phyloP scores from a whole-genome alignment of 345 rosid species.

The Schrenkiella parvula region DNA sequence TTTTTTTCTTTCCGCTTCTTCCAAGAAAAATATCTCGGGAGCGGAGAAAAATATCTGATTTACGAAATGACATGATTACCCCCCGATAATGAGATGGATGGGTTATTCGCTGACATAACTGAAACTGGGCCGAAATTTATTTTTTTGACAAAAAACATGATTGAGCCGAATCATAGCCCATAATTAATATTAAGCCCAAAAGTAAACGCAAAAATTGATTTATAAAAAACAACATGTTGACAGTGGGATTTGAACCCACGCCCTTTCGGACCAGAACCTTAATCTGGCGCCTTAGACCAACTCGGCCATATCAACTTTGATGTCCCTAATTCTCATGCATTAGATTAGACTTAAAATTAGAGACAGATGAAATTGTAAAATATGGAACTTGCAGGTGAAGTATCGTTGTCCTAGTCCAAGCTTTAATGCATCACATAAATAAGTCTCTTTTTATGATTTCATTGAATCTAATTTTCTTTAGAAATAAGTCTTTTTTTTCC shows the following conservation, averaged over 20 bases:
- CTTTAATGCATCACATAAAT: no score
- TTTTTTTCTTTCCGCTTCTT: background rate
- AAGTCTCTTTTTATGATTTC: no score
- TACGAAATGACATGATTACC: background rate
- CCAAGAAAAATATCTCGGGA: constrained; percentile 13
- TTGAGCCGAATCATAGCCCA: background rate
- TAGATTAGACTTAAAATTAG: no score
- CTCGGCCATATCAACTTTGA: constrained; percentile 86
- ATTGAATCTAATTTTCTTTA: no score
- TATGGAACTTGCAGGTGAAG: no score
- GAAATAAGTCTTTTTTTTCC: no score
- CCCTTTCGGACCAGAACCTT: constrained; percentile 99
- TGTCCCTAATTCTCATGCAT: background rate
- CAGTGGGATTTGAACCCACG: constrained; percentile 98
- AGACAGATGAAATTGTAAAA: no score
- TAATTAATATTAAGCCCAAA: background rate
- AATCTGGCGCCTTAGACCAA: constrained; percentile 99
- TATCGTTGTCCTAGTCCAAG: no score
- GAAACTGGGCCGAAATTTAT: background rate
- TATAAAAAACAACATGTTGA: constrained; percentile 37
- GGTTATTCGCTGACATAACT: background rate
- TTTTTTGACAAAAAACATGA: background rate
- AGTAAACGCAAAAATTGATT: background rate
- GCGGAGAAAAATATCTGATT: background rate
- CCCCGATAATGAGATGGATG: background rate